Percentiles rank a stretch among this genome's conserved stretches.
Evolutionary conservation across 768 basidiomycete genomes (phyloP).

Genomic region (Candolleomyces aberdarensis): DNA sequence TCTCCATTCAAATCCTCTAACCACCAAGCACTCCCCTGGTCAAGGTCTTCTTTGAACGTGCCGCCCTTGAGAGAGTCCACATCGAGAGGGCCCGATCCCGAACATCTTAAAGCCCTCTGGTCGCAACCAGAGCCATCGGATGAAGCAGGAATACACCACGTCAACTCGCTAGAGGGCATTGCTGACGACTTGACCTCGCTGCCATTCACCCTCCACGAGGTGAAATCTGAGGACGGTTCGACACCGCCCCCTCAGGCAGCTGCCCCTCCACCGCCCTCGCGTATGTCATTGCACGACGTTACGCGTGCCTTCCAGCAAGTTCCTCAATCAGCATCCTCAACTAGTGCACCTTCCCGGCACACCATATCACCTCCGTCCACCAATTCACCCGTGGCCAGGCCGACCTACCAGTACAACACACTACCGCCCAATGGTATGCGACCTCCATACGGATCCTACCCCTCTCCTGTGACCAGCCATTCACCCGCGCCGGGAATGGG

Average conservation of each 20-base stretch:
- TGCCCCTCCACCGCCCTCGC: constrained; percentile 55
- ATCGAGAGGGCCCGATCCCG: constrained; percentile 71
- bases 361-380: constrained; percentile 50
- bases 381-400: constrained; percentile 45
- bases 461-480: constrained; percentile 70
- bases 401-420: constrained; percentile 35
- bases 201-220: constrained; percentile 79
- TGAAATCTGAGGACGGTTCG: constrained; percentile 83
- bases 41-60: constrained; percentile 51
- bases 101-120: constrained; percentile 83
- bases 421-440: constrained; percentile 50
- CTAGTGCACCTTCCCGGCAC: constrained; percentile 42
- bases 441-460: constrained; percentile 55
- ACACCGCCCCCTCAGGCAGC: constrained; percentile 59
- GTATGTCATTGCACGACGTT: constrained; percentile 80
- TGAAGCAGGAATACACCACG: constrained; percentile 59
- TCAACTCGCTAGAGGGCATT: constrained; percentile 83
- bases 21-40: constrained; percentile 46
- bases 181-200: constrained; percentile 78
- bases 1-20: constrained; percentile 38
- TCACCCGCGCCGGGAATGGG: constrained; percentile 61
- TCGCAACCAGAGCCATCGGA: constrained; percentile 60
- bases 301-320: constrained; percentile 87
- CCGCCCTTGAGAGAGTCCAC: constrained; percentile 61
- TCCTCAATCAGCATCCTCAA: constrained; percentile 56